phyloP scores from a whole-genome alignment of 805 yeast species.

The Candida alai region DNA sequence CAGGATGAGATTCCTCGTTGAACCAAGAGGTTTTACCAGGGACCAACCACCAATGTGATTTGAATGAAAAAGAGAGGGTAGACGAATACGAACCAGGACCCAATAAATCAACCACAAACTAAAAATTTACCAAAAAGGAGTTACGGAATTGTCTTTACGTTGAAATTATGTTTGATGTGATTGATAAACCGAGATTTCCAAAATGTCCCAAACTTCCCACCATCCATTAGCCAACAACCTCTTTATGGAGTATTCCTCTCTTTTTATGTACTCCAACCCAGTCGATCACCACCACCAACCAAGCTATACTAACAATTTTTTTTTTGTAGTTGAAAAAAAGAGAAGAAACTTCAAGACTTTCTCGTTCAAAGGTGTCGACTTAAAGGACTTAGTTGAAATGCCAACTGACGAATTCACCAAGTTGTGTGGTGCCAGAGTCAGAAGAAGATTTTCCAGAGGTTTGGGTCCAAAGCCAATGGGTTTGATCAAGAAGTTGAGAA shows the following conservation, averaged over 20 bases:
- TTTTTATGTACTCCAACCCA: conserved; percentile 1
- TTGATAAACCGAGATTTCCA: too few relatives aligned
- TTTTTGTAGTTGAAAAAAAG: conserved; percentile 45
- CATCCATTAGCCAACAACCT: too few relatives aligned
- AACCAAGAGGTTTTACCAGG: too few relatives aligned
- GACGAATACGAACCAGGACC: too few relatives aligned
- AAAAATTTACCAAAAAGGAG: too few relatives aligned
- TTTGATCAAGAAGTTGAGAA: conserved; percentile 95
- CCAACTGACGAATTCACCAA: conserved; percentile 95
- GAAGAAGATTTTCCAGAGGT: conserved; percentile 99
- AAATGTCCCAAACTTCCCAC: neutral
- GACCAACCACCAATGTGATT: too few relatives aligned
- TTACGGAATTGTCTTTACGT: too few relatives aligned
- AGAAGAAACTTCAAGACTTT: conserved; percentile 94
- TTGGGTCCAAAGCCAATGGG: conserved; percentile 92
- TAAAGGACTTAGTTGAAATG: conserved; percentile 88
- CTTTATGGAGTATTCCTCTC: neutral
- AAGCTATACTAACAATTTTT: conserved; percentile 8
- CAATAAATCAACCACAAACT: too few relatives aligned
- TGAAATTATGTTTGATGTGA: too few relatives aligned
- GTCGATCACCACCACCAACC: neutral
- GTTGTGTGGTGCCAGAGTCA: conserved; percentile 96
- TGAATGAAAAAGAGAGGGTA: too few relatives aligned
- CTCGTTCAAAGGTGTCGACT: conserved; percentile 98
- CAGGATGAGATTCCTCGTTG: too few relatives aligned